Evolutionary conservation across 1,284 basidiomycete species (phyloP).

Genomic region (Rhodotorula sp.): DNA sequence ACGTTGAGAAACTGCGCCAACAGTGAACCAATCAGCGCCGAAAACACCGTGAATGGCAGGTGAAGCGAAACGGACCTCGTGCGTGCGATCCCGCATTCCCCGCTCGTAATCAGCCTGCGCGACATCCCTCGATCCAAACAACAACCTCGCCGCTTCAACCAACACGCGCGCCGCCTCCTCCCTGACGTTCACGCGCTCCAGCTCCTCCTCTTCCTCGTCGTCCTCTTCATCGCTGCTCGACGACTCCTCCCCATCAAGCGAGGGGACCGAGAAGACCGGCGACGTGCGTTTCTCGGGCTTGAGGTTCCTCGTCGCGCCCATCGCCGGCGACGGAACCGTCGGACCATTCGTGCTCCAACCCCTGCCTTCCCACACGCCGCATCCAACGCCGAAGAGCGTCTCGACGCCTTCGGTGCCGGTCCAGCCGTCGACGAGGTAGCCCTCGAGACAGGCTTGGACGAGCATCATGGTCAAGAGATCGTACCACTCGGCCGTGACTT

Average conservation of each 20-base stretch:
- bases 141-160: constrained; percentile 26
- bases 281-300: neutral
- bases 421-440: constrained; percentile 75
- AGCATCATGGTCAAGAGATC: constrained; percentile 68
- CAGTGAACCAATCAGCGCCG: too few relatives aligned
- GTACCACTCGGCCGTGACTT: constrained; percentile 67
- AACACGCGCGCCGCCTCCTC: constrained; percentile 21
- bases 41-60: neutral
- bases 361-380: constrained; percentile 52
- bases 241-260: neutral
- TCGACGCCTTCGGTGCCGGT: constrained; percentile 66
- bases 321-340: neutral
- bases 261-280: too few relatives aligned
- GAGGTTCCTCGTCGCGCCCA: neutral
- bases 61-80: constrained; percentile 35
- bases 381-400: constrained; percentile 67
- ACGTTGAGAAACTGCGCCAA: constrained; percentile 38
- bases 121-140: constrained; percentile 37
- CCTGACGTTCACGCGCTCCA: constrained; percentile 7
- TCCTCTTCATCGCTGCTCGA: constrained; percentile 13
- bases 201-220: constrained; percentile 12
- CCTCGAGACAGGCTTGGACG: constrained; percentile 73
- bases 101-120: constrained; percentile 42
- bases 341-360: constrained; percentile 24
- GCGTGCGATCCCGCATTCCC: constrained; percentile 37